Evolutionary conservation across 2,329 filamentous ascomycete species (phyloP), one percentile per base, ranked within the genome.

Genomic region (Hymenotorrendiella dingleyae): DNA sequence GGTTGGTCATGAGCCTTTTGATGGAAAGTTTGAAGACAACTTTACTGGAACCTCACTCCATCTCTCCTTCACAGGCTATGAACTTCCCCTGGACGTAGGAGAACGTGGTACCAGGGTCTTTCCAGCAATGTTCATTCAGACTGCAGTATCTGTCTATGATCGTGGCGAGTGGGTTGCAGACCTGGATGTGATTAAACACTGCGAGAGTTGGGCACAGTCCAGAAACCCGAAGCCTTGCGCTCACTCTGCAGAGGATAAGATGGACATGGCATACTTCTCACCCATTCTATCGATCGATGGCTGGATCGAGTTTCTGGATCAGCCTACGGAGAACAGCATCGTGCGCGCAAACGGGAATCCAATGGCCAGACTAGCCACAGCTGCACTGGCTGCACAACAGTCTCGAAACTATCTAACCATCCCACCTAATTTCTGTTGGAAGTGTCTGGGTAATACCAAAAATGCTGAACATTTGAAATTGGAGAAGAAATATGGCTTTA

Each of bases 381-480:
- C 48, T 50, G 48, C 34, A 47, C 4, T 55, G 40, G 14, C 52
- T 49, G 20, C 53, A 42, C 4, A 40, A 32, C 19, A 48, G 17
- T 26, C 42, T 11, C 5, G n/a, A 16, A 19, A 17, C 24, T 33
- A 12, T n/a, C 10, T 20, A 12, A 17, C 17, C 11, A 12, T 33
- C 5, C 17, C 30, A 33, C 12, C 14, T 7, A 16, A 33, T 33
- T 16, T 33, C 17, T 6, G 30, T 16, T 33, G 30, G 30, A 33
- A 16, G 4, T 33, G 30, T 16, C 33, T 19, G 12, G 19, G 6
- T n/a, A 21, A 39, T 29, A 14, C 6, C 16, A 8, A 12, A 6
- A 29, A n/a, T 10, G 27, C n/a, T 12, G 27, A 14, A 6, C 27
- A 29, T 29, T n/a, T n/a, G n/a, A n/a, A n/a, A n/a, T n/a, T n/a